phyloP scores from a whole-genome alignment of 495 filamentous ascomycete genomes.

The Aspergillus cavernicola region DNA sequence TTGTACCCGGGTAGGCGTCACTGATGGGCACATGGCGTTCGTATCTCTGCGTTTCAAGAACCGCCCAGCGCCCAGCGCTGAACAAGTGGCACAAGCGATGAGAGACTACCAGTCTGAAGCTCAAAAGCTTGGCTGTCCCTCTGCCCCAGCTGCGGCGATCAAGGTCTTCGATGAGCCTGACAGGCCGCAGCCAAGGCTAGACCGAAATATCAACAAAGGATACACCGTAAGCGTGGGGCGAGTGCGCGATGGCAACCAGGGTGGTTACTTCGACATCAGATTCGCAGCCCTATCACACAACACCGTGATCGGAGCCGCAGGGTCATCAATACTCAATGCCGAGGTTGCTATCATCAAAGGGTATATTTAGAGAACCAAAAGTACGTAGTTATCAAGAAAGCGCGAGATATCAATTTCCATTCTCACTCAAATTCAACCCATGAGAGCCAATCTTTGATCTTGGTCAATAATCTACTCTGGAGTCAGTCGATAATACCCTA shows the following conservation, averaged over 20 bases:
- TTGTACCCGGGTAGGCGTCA: constrained; percentile 78
- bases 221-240: constrained; percentile 82
- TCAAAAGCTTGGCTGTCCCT: constrained; percentile 68
- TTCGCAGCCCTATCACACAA: constrained; percentile 84
- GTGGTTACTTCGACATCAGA: constrained; percentile 76
- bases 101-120: constrained; percentile 71
- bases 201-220: constrained; percentile 68
- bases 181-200: constrained; percentile 79
- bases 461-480: no score
- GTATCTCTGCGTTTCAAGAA: constrained; percentile 71
- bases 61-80: constrained; percentile 51
- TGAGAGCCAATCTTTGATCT: no score
- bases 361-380: constrained; percentile 53
- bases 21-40: constrained; percentile 82
- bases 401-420: constrained; percentile 1
- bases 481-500: no score
- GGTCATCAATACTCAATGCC: constrained; percentile 89
- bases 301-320: constrained; percentile 91
- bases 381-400: constrained; percentile 19
- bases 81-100: constrained; percentile 66
- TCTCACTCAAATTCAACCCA: neutral
- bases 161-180: constrained; percentile 75
- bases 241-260: constrained; percentile 64
- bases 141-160: constrained; percentile 70
- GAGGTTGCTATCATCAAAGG: constrained; percentile 91